Percentiles rank a stretch among this genome's conserved stretches.
Conservation (phyloP, 2,329 filamentous ascomycete species). For the Aureobasidium sp. region DNA sequence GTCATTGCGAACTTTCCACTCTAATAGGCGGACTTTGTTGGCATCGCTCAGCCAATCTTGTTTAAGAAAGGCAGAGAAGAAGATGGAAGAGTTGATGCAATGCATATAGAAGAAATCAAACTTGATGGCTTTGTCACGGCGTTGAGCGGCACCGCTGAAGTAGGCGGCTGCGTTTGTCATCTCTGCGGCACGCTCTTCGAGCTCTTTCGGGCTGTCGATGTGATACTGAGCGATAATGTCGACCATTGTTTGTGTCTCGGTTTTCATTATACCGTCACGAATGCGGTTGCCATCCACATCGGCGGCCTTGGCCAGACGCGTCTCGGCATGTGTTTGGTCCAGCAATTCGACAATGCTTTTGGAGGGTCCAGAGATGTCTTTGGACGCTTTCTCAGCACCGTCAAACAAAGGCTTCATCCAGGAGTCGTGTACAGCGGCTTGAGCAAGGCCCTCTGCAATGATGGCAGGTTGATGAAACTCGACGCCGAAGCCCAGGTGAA, state of each 20-base stretch:
- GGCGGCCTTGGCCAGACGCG: slow-evolving; percentile 46
- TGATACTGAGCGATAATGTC: slow-evolving; percentile 47
- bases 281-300: slow-evolving; percentile 55
- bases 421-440: slow-evolving; percentile 60
- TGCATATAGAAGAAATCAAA: slow-evolving; percentile 75
- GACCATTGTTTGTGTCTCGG: slow-evolving; percentile 55
- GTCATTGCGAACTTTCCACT: slow-evolving; percentile 74
- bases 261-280: slow-evolving; percentile 56
- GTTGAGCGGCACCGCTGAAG: slow-evolving; percentile 53
- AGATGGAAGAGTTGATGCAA: slow-evolving; percentile 65
- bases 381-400: slow-evolving; percentile 39
- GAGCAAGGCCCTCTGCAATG: slow-evolving; percentile 69
- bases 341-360: slow-evolving; percentile 51
- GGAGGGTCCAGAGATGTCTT: slow-evolving; percentile 15
- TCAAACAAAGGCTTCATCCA: slow-evolving; percentile 49
- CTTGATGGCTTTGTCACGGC: slow-evolving; percentile 56
- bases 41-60: slow-evolving; percentile 51
- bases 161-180: slow-evolving; percentile 62
- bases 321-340: slow-evolving; percentile 47
- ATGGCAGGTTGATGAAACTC: slow-evolving; percentile 77
- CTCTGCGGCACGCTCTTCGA: slow-evolving; percentile 50
- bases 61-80: slow-evolving; percentile 54
- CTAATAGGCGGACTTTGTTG: slow-evolving; percentile 61
- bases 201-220: slow-evolving; percentile 42
- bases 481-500: slow-evolving; percentile 77